A percentile compares a stretch with the other conserved stretches of the same genome.
Evolutionary conservation across 805 yeast species (phyloP).

Genomic region (Pichia kluyveri): DNA sequence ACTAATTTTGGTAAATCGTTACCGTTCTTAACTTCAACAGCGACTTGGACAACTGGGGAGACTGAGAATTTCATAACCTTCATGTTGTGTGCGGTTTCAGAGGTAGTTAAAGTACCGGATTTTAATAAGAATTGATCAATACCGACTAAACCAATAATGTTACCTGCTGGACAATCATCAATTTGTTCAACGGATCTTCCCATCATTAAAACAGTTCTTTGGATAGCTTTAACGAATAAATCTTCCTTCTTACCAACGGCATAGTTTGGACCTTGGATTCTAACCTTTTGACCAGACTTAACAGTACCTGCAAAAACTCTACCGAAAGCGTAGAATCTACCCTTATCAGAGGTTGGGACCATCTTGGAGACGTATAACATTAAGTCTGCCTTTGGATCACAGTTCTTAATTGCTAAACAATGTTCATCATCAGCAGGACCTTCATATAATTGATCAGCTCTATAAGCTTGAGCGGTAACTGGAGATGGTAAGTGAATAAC

Average conservation of each 20-base stretch:
- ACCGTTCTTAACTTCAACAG: constrained; percentile 99
- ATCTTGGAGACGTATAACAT: constrained; percentile 99
- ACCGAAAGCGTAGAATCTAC: constrained; percentile 99
- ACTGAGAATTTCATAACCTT: constrained; percentile 99
- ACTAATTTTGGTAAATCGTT: constrained; percentile 98
- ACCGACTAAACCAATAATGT: constrained; percentile 99
- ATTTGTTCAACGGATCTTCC: constrained; percentile 97
- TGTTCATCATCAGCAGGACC: constrained; percentile 94
- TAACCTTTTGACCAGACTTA: constrained; percentile 96
- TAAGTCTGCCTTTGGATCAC: constrained; percentile 97
- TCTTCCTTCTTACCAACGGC: constrained; percentile 98
- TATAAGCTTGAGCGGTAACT: constrained; percentile 97
- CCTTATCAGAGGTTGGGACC: constrained; percentile 99
- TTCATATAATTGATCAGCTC: constrained; percentile 98
- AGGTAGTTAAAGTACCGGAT: constrained; percentile 98
- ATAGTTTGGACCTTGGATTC: constrained; percentile 99
- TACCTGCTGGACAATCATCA: constrained; percentile 99
- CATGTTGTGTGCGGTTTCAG: constrained; percentile 96
- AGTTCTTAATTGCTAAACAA: constrained; percentile 89
- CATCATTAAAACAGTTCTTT: constrained; percentile 99
- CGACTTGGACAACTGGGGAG: constrained; percentile 99
- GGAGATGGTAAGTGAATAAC: constrained; percentile 98
- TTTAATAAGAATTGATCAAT: constrained; percentile 98
- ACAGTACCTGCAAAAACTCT: constrained; percentile 99
- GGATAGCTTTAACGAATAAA: constrained; percentile 92